Conservation (phyloP, 1,284 basidiomycete species). For the Termitomyces sp. region DNA sequence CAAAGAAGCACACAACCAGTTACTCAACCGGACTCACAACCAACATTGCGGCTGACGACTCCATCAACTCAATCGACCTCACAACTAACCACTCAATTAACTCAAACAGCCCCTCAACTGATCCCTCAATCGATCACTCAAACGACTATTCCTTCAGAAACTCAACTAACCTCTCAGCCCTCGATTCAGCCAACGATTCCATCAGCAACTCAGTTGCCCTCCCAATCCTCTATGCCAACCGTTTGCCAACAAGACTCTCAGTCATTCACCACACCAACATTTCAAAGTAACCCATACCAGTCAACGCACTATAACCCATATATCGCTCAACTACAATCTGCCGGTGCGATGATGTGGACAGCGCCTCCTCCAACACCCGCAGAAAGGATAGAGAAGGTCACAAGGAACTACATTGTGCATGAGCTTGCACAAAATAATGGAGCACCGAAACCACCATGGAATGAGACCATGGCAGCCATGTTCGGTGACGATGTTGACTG, state of each 20-base stretch:
- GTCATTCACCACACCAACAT: background rate
- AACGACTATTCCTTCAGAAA: background rate
- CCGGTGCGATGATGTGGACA: conserved; percentile 1
- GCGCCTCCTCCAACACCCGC: conserved; percentile 18
- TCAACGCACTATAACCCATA: conserved; percentile 15
- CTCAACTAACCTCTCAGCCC: background rate
- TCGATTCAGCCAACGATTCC: background rate
- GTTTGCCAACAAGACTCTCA: background rate
- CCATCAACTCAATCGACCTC: background rate
- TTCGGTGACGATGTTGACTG: conserved; percentile 73
- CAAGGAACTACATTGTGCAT: conserved; percentile 63
- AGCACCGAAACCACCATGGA: conserved; percentile 52
- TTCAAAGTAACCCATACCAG: conserved; percentile 3
- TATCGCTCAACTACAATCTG: conserved; percentile 12
- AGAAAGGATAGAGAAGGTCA: conserved; percentile 39
- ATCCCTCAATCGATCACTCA: background rate
- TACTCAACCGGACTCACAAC: background rate
- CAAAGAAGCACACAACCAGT: background rate
- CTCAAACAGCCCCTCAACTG: background rate
- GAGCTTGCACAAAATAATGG: conserved; percentile 47
- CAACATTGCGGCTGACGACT: background rate
- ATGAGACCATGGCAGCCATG: conserved; percentile 68
- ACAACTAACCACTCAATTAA: background rate
- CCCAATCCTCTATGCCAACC: background rate
- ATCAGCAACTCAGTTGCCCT: background rate